Evolutionary conservation across 192 early-diverging fungal species (phyloP).

Genomic region (Thoreauomyces humboldtii): DNA sequence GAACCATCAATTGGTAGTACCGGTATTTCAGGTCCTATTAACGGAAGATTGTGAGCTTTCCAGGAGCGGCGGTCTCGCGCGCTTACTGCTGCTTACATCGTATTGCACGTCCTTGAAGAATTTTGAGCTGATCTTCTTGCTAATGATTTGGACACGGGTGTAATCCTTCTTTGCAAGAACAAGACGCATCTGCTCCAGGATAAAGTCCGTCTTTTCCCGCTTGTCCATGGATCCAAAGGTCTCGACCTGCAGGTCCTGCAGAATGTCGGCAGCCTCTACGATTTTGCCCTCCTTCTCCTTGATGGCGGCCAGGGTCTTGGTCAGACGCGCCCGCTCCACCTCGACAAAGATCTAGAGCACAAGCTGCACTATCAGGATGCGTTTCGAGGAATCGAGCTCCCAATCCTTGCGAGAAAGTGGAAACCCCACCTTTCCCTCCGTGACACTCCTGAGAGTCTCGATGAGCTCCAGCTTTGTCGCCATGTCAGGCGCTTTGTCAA

Average conservation of each 20-base stretch:
- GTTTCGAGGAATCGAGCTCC: too few relatives aligned
- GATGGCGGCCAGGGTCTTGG: conserved; percentile 83
- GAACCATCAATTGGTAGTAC: conserved; percentile 95
- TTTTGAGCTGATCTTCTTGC: conserved; percentile 91
- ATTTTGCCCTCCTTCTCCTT: conserved; percentile 88
- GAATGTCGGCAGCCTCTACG: conserved; percentile 86
- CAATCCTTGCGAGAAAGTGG: too few relatives aligned
- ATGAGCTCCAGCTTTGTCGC: conserved; percentile 87
- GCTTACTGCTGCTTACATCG: conserved; percentile 52
- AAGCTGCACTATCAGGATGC: too few relatives aligned
- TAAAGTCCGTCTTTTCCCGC: conserved; percentile 98
- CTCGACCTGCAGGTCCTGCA: conserved; percentile 98
- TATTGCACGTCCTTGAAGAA: conserved; percentile 84
- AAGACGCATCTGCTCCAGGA: conserved; percentile 97
- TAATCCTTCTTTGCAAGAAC: conserved; percentile 92
- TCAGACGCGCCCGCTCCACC: conserved; percentile 93
- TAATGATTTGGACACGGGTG: conserved; percentile 87
- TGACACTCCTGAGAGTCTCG: conserved; percentile 88
- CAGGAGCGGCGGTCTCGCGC: too few relatives aligned
- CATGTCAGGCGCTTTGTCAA: conserved; percentile 84
- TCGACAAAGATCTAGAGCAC: conserved; percentile 95
- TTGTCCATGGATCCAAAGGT: conserved; percentile 99
- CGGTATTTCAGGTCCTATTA: conserved; percentile 87
- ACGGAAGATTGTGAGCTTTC: background rate
- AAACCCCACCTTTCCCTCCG: conserved; percentile 79